These are phyloP conservation scores for Entomortierella chlamydospora DNA, from an alignment of 192 early-diverging fungal genomes.

Conservation along the genomic window DNA sequence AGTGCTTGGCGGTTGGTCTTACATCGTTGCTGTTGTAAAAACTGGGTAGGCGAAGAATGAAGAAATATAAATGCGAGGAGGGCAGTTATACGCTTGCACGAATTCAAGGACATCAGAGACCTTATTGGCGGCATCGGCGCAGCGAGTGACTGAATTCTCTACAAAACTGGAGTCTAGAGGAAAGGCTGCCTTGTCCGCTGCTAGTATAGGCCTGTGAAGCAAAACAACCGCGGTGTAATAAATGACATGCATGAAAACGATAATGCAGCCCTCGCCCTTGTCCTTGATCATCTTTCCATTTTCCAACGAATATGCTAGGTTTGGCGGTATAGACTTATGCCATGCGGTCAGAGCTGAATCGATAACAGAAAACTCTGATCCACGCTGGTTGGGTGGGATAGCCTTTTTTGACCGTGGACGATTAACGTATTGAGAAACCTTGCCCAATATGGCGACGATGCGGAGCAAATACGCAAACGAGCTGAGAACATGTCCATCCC, in stretches of 20 bases:
- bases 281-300: constrained; percentile 45
- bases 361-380: constrained; percentile 59
- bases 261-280: constrained; percentile 40
- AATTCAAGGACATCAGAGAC: constrained; percentile 55
- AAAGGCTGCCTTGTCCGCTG: constrained; percentile 28
- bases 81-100: constrained; percentile 32
- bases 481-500: constrained; percentile 29
- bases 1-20: not conserved
- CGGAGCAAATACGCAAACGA: constrained; percentile 56
- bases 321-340: constrained; percentile 44
- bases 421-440: constrained; percentile 60
- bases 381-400: constrained; percentile 54
- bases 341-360: constrained; percentile 51
- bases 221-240: constrained; percentile 60
- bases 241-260: constrained; percentile 58
- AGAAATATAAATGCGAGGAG: constrained; percentile 42
- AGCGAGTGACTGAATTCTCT: constrained; percentile 49
- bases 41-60: constrained; percentile 62
- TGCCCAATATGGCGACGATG: constrained; percentile 56
- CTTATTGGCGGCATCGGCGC: constrained; percentile 54
- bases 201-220: constrained; percentile 61
- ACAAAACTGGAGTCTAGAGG: constrained; percentile 47
- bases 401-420: constrained; percentile 43
- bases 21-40: constrained; percentile 65
- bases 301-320: constrained; percentile 53